A percentile compares a stretch with the other conserved stretches of the same genome.
These are phyloP conservation scores for Inga oerstediana DNA, from an alignment of 306 rosid species.

Conservation along the genomic window DNA sequence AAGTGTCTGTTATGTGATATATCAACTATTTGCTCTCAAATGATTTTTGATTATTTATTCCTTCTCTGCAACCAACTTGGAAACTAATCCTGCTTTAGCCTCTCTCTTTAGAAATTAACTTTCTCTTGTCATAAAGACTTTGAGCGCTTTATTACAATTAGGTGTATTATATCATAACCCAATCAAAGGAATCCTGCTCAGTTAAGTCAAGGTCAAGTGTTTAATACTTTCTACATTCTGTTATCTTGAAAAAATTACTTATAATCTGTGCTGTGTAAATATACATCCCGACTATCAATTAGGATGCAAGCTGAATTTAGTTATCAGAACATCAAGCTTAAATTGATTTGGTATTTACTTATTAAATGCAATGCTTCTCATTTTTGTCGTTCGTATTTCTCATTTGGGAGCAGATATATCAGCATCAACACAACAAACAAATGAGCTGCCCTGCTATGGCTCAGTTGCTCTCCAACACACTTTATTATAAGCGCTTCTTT, in stretches of 20 bases:
- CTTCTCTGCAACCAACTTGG: neutral
- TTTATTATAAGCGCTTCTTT: conserved; percentile 94
- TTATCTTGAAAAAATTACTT: neutral
- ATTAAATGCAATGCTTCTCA: neutral
- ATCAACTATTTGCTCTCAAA: neutral
- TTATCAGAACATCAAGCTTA: neutral
- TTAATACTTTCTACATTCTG: neutral
- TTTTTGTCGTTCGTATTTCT: neutral
- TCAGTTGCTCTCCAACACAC: conserved; percentile 93
- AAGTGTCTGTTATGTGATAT: neutral
- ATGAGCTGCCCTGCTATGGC: conserved; percentile 99
- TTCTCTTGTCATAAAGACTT: neutral
- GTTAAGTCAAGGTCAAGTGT: neutral
- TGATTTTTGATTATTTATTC: neutral
- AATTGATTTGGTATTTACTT: conserved; percentile 7
- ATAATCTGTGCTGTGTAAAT: neutral
- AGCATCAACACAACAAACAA: conserved; percentile 97
- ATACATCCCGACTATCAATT: neutral
- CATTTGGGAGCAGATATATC: conserved; percentile 66
- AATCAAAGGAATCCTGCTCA: neutral
- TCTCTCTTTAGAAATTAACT: neutral
- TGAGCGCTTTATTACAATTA: neutral
- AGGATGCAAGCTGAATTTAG: neutral
- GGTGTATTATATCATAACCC: neutral
- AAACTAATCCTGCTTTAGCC: neutral